phyloP scores from a whole-genome alignment of 495 filamentous ascomycete genomes.

The Niebla homalea region DNA sequence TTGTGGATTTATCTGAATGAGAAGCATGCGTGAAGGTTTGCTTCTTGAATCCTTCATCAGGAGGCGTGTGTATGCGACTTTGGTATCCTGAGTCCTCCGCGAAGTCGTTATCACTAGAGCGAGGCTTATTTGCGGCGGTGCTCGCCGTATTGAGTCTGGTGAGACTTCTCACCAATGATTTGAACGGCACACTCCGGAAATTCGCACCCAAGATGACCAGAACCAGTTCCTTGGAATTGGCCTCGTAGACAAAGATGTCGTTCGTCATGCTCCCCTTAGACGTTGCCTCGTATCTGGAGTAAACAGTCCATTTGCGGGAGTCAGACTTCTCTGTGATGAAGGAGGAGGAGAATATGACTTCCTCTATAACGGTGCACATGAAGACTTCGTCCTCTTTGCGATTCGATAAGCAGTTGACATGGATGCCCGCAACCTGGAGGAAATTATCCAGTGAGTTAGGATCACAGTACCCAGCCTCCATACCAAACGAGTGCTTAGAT shows the following conservation, averaged over 20 bases:
- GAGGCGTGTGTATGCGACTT: background rate
- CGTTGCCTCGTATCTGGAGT: slow-evolving; percentile 2
- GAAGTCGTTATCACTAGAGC: background rate
- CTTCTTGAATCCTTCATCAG: background rate
- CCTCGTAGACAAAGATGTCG: slow-evolving; percentile 27
- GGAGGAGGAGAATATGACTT: background rate
- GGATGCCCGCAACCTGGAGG: slow-evolving; percentile 28
- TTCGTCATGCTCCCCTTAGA: slow-evolving; percentile 10
- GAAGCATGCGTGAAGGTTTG: background rate
- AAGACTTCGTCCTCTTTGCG: slow-evolving; percentile 16
- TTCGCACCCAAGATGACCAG: slow-evolving; percentile 20
- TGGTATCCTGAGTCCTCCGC: background rate
- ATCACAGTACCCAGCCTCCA: slow-evolving; percentile 9
- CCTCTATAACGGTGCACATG: slow-evolving; percentile 16
- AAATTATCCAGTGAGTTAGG: slow-evolving; percentile 26
- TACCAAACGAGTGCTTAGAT: background rate
- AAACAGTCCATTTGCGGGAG: slow-evolving; percentile 8
- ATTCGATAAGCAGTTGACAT: slow-evolving; percentile 23
- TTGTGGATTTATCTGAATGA: too few relatives aligned
- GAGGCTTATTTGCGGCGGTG: background rate
- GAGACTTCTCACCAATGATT: slow-evolving; percentile 16
- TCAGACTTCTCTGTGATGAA: slow-evolving; percentile 2
- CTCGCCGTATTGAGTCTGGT: slow-evolving; percentile 7
- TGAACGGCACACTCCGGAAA: slow-evolving; percentile 19
- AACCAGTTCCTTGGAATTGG: slow-evolving; percentile 10